Conservation (phyloP, 352 stramenopile species). For the Phytophthora pini region DNA sequence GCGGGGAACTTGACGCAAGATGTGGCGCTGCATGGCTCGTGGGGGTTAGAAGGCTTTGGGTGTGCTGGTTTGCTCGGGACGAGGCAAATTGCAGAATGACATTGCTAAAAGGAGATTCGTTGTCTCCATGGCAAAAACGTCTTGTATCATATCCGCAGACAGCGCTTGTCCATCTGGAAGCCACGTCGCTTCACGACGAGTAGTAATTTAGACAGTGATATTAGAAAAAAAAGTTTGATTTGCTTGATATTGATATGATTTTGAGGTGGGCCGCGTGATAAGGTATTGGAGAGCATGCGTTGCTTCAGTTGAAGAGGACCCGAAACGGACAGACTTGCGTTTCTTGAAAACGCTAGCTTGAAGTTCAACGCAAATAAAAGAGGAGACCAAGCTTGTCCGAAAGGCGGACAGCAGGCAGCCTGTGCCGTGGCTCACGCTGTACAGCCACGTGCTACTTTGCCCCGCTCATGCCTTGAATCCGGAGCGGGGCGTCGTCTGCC, state of each 20-base stretch:
- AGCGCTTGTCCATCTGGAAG: not conserved
- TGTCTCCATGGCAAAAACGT: not conserved
- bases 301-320: not conserved
- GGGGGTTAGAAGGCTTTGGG: not conserved
- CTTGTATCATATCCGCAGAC: not conserved
- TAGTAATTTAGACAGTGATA: not conserved
- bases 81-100: conserved; percentile 22
- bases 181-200: not conserved
- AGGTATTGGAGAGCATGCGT: not conserved
- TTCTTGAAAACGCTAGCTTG: not conserved
- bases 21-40: conserved; percentile 43
- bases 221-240: not conserved
- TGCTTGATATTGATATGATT: not conserved
- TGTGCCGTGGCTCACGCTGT: too few relatives aligned
- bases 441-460: not conserved
- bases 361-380: conserved; percentile 1
- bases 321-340: conserved; percentile 2
- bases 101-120: too few relatives aligned
- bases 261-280: not conserved
- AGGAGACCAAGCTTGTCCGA: not conserved
- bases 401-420: too few relatives aligned
- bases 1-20: conserved; percentile 43
- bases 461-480: too few relatives aligned
- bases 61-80: not conserved
- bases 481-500: not conserved